phyloP scores from a whole-genome alignment of 2,329 filamentous ascomycete species.

The Tetracladium maxilliforme region DNA sequence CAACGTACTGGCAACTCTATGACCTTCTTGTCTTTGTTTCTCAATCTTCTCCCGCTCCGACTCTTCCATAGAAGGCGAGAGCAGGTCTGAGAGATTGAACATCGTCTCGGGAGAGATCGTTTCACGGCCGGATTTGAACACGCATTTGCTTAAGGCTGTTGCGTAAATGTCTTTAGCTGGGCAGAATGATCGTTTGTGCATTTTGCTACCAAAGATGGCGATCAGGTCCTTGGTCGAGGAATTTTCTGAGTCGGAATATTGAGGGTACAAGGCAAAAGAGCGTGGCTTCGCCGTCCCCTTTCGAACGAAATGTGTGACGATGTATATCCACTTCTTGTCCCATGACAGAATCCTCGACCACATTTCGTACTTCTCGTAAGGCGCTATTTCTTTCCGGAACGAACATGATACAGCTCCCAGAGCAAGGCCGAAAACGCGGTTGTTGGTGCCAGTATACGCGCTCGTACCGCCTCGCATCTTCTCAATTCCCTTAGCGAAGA shows the following conservation, averaged over 20 bases:
- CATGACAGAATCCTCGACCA: conserved; percentile 34
- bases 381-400: conserved; percentile 37
- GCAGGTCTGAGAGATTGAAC: conserved; percentile 40
- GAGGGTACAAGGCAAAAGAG: conserved; percentile 15
- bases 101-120: conserved; percentile 52
- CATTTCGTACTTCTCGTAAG: conserved; percentile 34
- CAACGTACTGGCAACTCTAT: conserved; percentile 15
- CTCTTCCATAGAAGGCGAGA: conserved; percentile 26
- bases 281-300: conserved; percentile 18
- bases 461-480: conserved; percentile 15
- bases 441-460: conserved; percentile 12
- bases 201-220: neutral
- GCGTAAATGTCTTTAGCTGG: conserved; percentile 24
- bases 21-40: conserved; percentile 16
- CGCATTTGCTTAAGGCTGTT: conserved; percentile 39
- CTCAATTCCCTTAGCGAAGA: conserved; percentile 19
- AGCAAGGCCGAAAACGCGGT: conserved; percentile 16
- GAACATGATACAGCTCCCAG: conserved; percentile 39
- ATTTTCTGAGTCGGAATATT: conserved; percentile 9
- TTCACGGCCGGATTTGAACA: conserved; percentile 43
- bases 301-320: conserved; percentile 34
- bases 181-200: neutral
- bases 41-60: conserved; percentile 17
- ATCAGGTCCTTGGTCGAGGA: conserved; percentile 2
- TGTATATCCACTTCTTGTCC: conserved; percentile 42